These are phyloP conservation scores for Discostella pseudostelligera DNA, from an alignment of 108 stramenopile species.

Conservation along the genomic window DNA sequence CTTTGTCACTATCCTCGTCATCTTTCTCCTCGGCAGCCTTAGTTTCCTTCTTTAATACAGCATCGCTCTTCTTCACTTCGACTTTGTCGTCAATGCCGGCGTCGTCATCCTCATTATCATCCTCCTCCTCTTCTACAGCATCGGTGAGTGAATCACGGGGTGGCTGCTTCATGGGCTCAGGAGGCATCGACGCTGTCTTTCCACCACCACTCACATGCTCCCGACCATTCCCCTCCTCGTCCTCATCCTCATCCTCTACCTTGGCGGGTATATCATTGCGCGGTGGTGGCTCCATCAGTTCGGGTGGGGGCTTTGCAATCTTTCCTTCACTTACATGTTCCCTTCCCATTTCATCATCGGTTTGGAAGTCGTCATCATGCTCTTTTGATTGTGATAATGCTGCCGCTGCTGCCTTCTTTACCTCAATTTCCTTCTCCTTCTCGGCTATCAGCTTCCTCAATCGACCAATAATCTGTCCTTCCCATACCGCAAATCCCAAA, in stretches of 20 bases:
- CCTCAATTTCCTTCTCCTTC: conserved; percentile 5
- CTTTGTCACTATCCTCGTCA: conserved; percentile 6
- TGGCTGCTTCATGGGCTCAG: too few species aligned
- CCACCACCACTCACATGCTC: not conserved
- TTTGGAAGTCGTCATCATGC: not conserved
- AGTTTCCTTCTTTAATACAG: not conserved
- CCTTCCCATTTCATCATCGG: not conserved
- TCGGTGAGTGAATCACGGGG: not conserved
- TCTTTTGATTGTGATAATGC: too few species aligned
- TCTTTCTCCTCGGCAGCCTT: not conserved
- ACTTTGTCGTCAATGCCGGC: conserved; percentile 4
- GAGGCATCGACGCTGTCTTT: not conserved
- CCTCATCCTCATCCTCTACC: too few species aligned
- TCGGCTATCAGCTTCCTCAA: conserved; percentile 24
- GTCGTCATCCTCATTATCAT: conserved; percentile 8
- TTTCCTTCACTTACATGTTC: conserved; percentile 41
- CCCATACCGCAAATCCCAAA: conserved; percentile 68
- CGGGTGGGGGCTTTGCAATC: conserved; percentile 2
- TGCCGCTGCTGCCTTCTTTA: not conserved
- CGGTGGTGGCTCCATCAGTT: not conserved
- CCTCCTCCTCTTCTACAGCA: not conserved
- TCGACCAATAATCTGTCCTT: conserved; percentile 20
- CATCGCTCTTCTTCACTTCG: not conserved
- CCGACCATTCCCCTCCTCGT: too few species aligned
- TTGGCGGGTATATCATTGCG: not conserved